These are phyloP conservation scores for Wallacemonas sp. DNA, from an alignment of 208 protist genomes.

Conservation along the genomic window DNA sequence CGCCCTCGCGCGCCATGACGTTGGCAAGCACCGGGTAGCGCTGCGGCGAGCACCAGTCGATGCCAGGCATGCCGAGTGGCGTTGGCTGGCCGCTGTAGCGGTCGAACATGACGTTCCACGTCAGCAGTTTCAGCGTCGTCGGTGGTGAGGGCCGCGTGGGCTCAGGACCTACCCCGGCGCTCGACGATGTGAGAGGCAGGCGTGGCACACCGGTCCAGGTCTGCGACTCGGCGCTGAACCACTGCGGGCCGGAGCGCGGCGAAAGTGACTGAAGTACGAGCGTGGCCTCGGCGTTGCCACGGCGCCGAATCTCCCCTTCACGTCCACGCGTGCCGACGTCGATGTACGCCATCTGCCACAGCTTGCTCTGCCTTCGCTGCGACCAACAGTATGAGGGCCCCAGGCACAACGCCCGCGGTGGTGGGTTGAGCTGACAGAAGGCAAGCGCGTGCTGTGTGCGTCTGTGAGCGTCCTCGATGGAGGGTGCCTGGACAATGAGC, in stretches of 20 bases:
- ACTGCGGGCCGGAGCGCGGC: neutral
- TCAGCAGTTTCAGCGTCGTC: constrained; percentile 57
- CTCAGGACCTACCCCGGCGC: neutral
- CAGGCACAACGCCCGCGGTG: constrained; percentile 64
- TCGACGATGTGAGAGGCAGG: constrained; percentile 2
- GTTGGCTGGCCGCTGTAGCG: constrained; percentile 87
- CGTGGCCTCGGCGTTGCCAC: constrained; percentile 39
- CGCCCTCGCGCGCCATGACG: constrained; percentile 67
- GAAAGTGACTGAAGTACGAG: neutral
- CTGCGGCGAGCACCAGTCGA: constrained; percentile 88
- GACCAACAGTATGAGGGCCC: constrained; percentile 75
- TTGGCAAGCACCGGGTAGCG: constrained; percentile 85
- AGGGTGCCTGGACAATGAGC: constrained; percentile 28
- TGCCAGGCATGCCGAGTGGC: constrained; percentile 88
- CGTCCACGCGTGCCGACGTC: constrained; percentile 54
- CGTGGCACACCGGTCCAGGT: constrained; percentile 21
- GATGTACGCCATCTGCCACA: constrained; percentile 80
- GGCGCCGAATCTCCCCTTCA: constrained; percentile 39
- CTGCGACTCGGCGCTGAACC: constrained; percentile 12
- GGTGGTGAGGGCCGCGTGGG: neutral
- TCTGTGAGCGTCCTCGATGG: constrained; percentile 21
- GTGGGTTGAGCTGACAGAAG: constrained; percentile 18
- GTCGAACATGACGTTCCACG: constrained; percentile 93
- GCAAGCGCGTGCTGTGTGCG: constrained; percentile 36
- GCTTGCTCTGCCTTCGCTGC: constrained; percentile 47